phyloP scores from a whole-genome alignment of 1,139 yeast genomes.

The Pneumocystis sp. region DNA sequence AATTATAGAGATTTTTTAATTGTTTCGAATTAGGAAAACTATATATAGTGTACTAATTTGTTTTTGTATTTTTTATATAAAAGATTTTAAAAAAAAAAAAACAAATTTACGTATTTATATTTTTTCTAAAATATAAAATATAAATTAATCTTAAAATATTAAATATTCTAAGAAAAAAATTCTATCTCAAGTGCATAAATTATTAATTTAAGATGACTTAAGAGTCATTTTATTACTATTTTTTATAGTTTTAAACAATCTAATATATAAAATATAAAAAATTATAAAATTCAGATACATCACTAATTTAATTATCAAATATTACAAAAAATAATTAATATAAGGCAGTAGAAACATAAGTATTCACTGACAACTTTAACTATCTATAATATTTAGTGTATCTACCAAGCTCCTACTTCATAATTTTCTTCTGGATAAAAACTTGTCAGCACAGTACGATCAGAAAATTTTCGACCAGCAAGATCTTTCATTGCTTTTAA shows the following conservation, averaged over 20 bases:
- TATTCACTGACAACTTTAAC: not conserved
- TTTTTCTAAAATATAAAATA: not conserved
- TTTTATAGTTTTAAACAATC: no score
- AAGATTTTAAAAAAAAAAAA: not conserved
- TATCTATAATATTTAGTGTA: not conserved
- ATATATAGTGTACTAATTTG: no score
- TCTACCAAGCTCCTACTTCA: not conserved
- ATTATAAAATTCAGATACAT: not conserved
- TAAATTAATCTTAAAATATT: not conserved
- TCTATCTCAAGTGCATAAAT: no score
- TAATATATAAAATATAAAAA: not conserved
- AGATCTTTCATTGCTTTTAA: slow-evolving; percentile 43
- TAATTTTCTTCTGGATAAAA: slow-evolving; percentile 48
- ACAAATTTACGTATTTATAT: not conserved
- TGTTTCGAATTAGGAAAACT: slow-evolving; percentile 1
- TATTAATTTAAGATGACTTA: no score
- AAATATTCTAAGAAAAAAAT: no score
- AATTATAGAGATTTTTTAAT: not conserved
- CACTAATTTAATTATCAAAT: not conserved
- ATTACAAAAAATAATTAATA: not conserved
- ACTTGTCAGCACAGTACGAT: slow-evolving; percentile 53
- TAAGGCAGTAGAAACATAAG: not conserved
- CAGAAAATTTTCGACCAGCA: slow-evolving; percentile 56
- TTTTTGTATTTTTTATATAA: no score
- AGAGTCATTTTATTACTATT: no score